Evolutionary conservation across 75 land plant genomes (phyloP), one percentile per base, ranked within the genome.

Genomic region (Azolla pinnata): DNA sequence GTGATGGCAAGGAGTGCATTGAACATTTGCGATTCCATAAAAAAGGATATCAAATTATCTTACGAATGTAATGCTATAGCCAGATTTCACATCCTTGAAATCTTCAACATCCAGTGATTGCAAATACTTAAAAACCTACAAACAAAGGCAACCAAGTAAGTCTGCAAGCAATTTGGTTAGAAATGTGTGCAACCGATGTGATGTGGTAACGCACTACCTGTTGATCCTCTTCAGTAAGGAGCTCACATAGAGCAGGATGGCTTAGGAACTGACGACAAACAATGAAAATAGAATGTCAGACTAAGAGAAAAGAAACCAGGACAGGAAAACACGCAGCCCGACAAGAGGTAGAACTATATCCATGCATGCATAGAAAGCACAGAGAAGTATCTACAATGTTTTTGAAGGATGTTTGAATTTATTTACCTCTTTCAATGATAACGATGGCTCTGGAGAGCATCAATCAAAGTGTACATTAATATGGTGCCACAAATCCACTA

Each of bases 21-120:
- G n/a, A n/a, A n/a, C n/a, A n/a, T n/a, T n/a, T n/a, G n/a, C n/a
- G n/a, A n/a, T n/a, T n/a, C n/a, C n/a, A n/a, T n/a, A n/a, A n/a
- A n/a, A n/a, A n/a, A n/a, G n/a, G n/a, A n/a, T n/a, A n/a, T n/a
- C n/a, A n/a, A n/a, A n/a, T n/a, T n/a, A n/a, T n/a, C 97, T 81
- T 61, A 90, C 97, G 67, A 90, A 82, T 28, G 76, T 77, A 57
- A 90, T 90, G 50, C 83, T 76, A 62, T 87, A 90, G 0, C 97
- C 97, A 33, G 93, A 87, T 52, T 87, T 90, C 27, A 90, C 77
- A 72, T 90, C 97, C 70, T 83, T 84, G 57, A 64, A 81, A 56
- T 87, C 93, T 29, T 84, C 93, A 23, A 90, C 97, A 51, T 90
- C 97, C 33, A 90, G 67, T 10, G 93, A 81, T 31, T 64, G 45